Evolutionary conservation across 2,329 filamentous ascomycete genomes (phyloP).

Genomic region (Diaporthe sp.): DNA sequence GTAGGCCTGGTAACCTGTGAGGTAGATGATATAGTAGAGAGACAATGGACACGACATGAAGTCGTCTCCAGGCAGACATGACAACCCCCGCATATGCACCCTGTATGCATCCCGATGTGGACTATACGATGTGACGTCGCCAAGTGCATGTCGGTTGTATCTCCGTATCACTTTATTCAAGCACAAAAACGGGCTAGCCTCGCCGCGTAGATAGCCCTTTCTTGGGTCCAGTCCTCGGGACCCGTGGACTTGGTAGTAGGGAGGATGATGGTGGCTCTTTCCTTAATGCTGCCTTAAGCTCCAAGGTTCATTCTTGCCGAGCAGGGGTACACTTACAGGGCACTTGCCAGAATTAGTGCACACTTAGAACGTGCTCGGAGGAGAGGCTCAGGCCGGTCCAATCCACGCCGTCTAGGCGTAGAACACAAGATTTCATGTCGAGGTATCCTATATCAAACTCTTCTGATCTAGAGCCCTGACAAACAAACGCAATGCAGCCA

Average conservation of each 20-base stretch:
- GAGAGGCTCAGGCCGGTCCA: neutral
- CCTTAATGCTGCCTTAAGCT: neutral
- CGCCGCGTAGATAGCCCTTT: neutral
- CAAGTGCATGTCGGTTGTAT: neutral
- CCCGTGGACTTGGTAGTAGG: neutral
- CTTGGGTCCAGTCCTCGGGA: neutral
- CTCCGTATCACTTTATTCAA: neutral
- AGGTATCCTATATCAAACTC: neutral
- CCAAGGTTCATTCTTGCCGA: neutral
- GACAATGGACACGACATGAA: neutral
- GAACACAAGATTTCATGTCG: neutral
- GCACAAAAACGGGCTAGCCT: neutral
- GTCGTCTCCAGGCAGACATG: neutral
- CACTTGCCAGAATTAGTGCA: neutral
- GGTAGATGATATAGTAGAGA: neutral
- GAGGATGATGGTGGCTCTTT: neutral
- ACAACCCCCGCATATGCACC: neutral
- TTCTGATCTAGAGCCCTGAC: neutral
- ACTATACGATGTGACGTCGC: constrained; percentile 2
- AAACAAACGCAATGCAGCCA: constrained; percentile 11
- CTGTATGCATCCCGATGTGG: neutral
- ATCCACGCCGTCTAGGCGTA: neutral
- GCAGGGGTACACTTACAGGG: constrained; percentile 2
- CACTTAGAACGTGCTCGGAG: neutral
- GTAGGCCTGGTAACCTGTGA: neutral